phyloP scores from a whole-genome alignment of 2,329 filamentous ascomycete species.

The Coniochaeta ligniaria region DNA sequence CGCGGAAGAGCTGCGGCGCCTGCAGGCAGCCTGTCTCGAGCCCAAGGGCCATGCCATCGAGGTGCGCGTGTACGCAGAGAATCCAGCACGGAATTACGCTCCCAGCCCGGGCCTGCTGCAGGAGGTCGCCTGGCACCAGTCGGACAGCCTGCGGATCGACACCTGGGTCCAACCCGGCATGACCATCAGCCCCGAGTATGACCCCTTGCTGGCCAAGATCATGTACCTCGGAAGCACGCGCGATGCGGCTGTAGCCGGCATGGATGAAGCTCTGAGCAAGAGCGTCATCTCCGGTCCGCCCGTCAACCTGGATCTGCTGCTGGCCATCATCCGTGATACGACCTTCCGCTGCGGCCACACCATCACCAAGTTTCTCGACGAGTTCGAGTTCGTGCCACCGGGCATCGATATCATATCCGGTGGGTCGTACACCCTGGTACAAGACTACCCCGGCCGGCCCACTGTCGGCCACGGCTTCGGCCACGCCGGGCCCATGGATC shows the following conservation, averaged over 20 bases:
- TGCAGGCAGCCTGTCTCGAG: constrained; percentile 5
- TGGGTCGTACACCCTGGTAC: constrained; percentile 50
- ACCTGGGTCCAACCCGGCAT: constrained; percentile 41
- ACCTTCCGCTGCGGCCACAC: constrained; percentile 42
- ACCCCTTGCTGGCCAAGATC: constrained; percentile 50
- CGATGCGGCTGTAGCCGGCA: constrained; percentile 32
- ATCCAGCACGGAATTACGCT: constrained; percentile 49
- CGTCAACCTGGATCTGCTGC: constrained; percentile 50
- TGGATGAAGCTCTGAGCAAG: constrained; percentile 32
- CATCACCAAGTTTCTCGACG: constrained; percentile 47
- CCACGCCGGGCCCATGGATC: constrained; percentile 55
- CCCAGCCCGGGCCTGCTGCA: constrained; percentile 54
- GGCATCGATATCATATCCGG: constrained; percentile 49
- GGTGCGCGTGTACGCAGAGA: constrained; percentile 35
- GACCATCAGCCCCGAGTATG: constrained; percentile 38
- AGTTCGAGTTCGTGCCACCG: constrained; percentile 38
- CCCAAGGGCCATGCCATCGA: constrained; percentile 28
- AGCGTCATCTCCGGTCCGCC: constrained; percentile 45
- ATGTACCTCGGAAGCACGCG: constrained; percentile 35
- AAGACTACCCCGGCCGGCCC: constrained; percentile 52
- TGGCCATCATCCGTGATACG: constrained; percentile 36
- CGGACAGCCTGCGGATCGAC: constrained; percentile 10
- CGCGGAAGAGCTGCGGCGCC: constrained; percentile 5
- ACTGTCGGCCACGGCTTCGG: constrained; percentile 50
- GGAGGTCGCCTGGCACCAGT: constrained; percentile 45